Evolutionary conservation across 2,329 filamentous ascomycete genomes (phyloP), one percentile per base, ranked within the genome.

Genomic region (Leptographium radiaticola): DNA sequence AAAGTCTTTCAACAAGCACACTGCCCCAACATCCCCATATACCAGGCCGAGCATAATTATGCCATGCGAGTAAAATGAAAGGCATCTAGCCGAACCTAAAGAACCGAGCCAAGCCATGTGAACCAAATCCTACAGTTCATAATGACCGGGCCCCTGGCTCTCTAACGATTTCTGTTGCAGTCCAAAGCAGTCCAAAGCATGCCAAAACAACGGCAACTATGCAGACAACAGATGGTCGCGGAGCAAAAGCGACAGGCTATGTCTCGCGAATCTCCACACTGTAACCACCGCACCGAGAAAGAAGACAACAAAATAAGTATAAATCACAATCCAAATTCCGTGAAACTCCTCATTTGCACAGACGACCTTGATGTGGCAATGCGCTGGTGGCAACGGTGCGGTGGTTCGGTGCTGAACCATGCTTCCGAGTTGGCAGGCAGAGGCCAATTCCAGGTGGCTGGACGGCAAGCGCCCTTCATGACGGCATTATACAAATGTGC

Each of bases 311-410:
- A 45, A 36, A 33, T 18, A 45, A 18, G 49, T 43, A 53, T 13
- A 25, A 42, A 52, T 36, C 44, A 48, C 52, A 38, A 48, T 38
- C 51, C 45, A 44, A 51, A 57, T 52, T 39, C 53, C 55, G 45
- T 53, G 9, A 45, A 59, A 58, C 56, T 53, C 58, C 58, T 49
- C 56, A 48, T 58, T 50, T 48, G 47, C 49, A 40, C 51, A 33
- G 47, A 42, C 33, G 38, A 53, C 42, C 48, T 48, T 44, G 33
- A 51, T 51, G 53, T 33, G 38, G 46, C 43, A 43, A 44, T 44
- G 39, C 20, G 31, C 11, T 44, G 25, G 30, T 43, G 33, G 34
- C 42, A 30, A 54, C 53, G 30, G 44, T 53, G 42, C 33, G 33
- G 16, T 44, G 38, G 25, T 51, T 31, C 34, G 30, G 42, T n/a